Evolutionary conservation across 2,329 filamentous ascomycete genomes (phyloP).

Genomic region (Stachybotrys chartarum): DNA sequence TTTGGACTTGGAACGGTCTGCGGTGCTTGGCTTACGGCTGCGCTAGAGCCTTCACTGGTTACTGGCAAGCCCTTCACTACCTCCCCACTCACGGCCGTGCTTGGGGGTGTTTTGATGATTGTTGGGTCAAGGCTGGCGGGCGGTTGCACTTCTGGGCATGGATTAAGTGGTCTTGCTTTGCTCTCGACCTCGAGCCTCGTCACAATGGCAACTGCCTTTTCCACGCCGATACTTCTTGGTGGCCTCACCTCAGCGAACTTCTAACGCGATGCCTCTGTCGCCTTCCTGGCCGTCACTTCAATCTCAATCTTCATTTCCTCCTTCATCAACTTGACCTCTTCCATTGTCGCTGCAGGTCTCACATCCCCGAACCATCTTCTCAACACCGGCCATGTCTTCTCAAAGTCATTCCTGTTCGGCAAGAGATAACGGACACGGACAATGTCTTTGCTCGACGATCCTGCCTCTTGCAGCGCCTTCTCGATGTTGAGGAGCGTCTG

Average conservation of each 20-base stretch:
- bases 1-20: slow-evolving; percentile 45
- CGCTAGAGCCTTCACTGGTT: slow-evolving; percentile 21
- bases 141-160: slow-evolving; percentile 63
- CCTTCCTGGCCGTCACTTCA: slow-evolving; percentile 32
- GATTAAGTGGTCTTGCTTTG: slow-evolving; percentile 59
- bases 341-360: slow-evolving; percentile 47
- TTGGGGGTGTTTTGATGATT: slow-evolving; percentile 50
- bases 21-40: slow-evolving; percentile 35
- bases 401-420: slow-evolving; percentile 38
- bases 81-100: slow-evolving; percentile 30
- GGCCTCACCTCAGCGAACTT: slow-evolving; percentile 14
- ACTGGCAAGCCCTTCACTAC: slow-evolving; percentile 19
- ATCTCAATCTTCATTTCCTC: slow-evolving; percentile 39
- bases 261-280: slow-evolving; percentile 4
- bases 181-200: slow-evolving; percentile 55
- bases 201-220: slow-evolving; percentile 52
- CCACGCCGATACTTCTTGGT: slow-evolving; percentile 26
- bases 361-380: slow-evolving; percentile 40
- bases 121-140: slow-evolving; percentile 56
- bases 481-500: slow-evolving; percentile 42
- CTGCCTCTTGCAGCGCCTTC: slow-evolving; percentile 35
- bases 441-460: slow-evolving; percentile 34
- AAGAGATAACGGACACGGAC: slow-evolving; percentile 47
- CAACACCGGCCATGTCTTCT: slow-evolving; percentile 41
- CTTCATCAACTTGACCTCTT: slow-evolving; percentile 42